Percentiles rank a stretch among this genome's conserved stretches.
phyloP scores from a whole-genome alignment of 2,329 filamentous ascomycete species.

The Penicillium palitans region DNA sequence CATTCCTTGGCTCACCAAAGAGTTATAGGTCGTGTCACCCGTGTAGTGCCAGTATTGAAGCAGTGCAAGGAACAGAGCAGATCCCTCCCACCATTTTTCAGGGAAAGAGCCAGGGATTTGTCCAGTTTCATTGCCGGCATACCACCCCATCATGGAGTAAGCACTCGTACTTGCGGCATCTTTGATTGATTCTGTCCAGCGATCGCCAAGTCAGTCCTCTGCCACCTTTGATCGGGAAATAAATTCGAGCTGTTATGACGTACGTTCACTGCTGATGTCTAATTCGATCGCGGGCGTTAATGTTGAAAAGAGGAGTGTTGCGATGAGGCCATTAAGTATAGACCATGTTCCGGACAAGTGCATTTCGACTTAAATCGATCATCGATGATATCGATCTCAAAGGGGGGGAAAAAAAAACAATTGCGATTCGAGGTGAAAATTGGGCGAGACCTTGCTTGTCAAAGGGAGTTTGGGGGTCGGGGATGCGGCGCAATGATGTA shows the following conservation, averaged over 20 bases:
- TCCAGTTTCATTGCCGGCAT: conserved; percentile 54
- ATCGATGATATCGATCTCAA: conserved; percentile 5
- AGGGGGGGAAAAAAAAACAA: not conserved
- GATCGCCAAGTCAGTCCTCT: not conserved
- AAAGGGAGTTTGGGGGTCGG: conserved; percentile 2
- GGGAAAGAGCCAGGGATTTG: conserved; percentile 57
- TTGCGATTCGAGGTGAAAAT: not conserved
- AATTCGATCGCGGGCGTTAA: conserved; percentile 22
- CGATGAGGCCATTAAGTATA: conserved; percentile 8
- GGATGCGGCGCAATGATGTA: conserved; percentile 8
- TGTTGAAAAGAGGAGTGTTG: conserved; percentile 6
- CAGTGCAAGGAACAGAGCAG: conserved; percentile 66
- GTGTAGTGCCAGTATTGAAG: conserved; percentile 71
- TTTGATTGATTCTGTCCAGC: conserved; percentile 44
- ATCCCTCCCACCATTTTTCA: conserved; percentile 76
- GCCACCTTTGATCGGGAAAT: not conserved
- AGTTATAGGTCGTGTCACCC: conserved; percentile 64
- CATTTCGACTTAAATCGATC: conserved; percentile 8
- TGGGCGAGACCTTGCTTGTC: conserved; percentile 3
- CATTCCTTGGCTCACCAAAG: conserved; percentile 50
- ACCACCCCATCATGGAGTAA: conserved; percentile 54
- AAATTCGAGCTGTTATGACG: conserved; percentile 1
- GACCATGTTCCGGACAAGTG: conserved; percentile 12
- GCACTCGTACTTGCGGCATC: conserved; percentile 45
- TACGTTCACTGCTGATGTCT: conserved; percentile 26